These are phyloP conservation scores for Neophaeococcomyces aloes DNA, from an alignment of 2,329 filamentous ascomycete genomes.

Conservation along the genomic window DNA sequence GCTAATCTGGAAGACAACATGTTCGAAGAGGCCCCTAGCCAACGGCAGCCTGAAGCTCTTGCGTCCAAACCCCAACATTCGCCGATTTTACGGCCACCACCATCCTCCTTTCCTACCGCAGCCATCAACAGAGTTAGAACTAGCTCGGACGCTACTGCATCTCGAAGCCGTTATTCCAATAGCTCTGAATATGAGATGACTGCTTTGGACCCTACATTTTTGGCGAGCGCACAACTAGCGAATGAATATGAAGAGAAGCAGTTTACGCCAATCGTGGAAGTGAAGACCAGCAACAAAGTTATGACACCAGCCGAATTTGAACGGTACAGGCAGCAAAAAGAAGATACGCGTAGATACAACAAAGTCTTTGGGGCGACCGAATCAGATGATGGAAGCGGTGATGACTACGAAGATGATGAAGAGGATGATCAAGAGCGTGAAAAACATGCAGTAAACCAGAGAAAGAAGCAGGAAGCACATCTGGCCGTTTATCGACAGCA, in stretches of 20 bases:
- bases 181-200: conserved; percentile 8
- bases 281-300: conserved; percentile 52
- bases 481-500: conserved; percentile 83
- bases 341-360: conserved; percentile 55
- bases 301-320: conserved; percentile 89
- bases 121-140: not conserved
- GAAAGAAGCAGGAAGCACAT: conserved; percentile 80
- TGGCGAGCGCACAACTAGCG: conserved; percentile 36
- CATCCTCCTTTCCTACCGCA: conserved; percentile 1
- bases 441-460: conserved; percentile 61
- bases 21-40: conserved; percentile 7
- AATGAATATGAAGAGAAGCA: conserved; percentile 34
- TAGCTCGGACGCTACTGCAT: not conserved
- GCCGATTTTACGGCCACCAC: conserved; percentile 9
- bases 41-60: conserved; percentile 17
- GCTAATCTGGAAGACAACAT: conserved; percentile 5
- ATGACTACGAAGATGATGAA: conserved; percentile 60
- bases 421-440: conserved; percentile 71
- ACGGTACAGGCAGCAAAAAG: conserved; percentile 56
- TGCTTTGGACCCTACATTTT: conserved; percentile 30
- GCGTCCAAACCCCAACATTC: conserved; percentile 17
- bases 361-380: conserved; percentile 34
- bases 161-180: not conserved
- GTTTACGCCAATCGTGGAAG: conserved; percentile 23
- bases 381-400: conserved; percentile 47